Conservation (phyloP, 768 basidiomycete genomes). For the Goffeauzyma gilvescens region DNA sequence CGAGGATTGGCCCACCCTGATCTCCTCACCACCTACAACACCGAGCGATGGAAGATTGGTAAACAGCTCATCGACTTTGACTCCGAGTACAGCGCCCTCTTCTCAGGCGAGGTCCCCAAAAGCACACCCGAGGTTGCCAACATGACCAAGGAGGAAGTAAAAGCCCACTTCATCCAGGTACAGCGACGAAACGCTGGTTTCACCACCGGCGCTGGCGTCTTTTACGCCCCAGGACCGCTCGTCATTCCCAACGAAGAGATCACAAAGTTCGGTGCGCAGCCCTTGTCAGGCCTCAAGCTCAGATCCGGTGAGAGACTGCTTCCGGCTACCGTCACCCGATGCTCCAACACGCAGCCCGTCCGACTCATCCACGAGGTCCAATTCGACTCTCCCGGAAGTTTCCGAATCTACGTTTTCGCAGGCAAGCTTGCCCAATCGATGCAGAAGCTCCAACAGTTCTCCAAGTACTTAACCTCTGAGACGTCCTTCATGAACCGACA, state of each 20-base stretch:
- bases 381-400: conserved; percentile 11
- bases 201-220: conserved; percentile 11
- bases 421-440: conserved; percentile 4
- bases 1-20: conserved; percentile 19
- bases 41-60: conserved; percentile 20
- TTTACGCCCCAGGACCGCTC: conserved; percentile 2
- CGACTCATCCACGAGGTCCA: conserved; percentile 14
- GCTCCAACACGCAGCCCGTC: conserved; percentile 10
- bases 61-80: conserved; percentile 14
- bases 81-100: conserved; percentile 11
- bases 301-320: conserved; percentile 4
- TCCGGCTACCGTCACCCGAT: conserved; percentile 10
- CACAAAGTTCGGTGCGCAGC: conserved; percentile 4
- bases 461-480: conserved; percentile 7
- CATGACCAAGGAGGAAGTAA: conserved; percentile 8
- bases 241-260: conserved; percentile 10
- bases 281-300: conserved; percentile 7
- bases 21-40: conserved; percentile 26
- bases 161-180: conserved; percentile 9
- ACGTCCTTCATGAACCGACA: conserved; percentile 5
- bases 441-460: conserved; percentile 1
- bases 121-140: conserved; percentile 4
- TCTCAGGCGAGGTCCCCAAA: conserved; percentile 11
- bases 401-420: conserved; percentile 12
- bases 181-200: conserved; percentile 14